Conservation (phyloP, 1,284 basidiomycete species). For the Moesziomyces sp. region DNA sequence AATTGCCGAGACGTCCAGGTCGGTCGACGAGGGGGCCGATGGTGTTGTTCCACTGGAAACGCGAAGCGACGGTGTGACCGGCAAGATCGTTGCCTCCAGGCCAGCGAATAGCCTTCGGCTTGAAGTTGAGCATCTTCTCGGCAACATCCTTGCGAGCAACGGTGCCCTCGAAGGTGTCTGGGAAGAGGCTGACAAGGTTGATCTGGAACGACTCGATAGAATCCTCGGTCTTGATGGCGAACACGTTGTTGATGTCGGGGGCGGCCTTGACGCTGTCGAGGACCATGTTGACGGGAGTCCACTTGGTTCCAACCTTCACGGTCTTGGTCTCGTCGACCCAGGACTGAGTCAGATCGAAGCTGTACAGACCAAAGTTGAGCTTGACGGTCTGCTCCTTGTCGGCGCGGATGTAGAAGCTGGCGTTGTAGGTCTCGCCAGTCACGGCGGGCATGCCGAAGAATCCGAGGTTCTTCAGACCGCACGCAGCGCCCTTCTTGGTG, state of each 20-base stretch:
- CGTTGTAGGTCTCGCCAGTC: conserved; percentile 33
- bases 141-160: conserved; percentile 72
- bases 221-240: conserved; percentile 40
- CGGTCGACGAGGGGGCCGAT: conserved; percentile 71
- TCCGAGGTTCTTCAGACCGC: conserved; percentile 51
- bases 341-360: conserved; percentile 12
- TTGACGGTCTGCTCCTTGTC: conserved; percentile 21
- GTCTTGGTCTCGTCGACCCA: background rate
- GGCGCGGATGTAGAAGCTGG: conserved; percentile 50
- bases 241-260: conserved; percentile 46
- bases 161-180: conserved; percentile 40
- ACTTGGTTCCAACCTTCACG: conserved; percentile 20
- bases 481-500: conserved; percentile 8
- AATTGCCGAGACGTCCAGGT: conserved; percentile 72
- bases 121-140: conserved; percentile 74
- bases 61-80: conserved; percentile 70
- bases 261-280: conserved; percentile 10
- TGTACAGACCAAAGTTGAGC: conserved; percentile 28
- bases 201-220: conserved; percentile 34
- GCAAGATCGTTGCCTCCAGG: conserved; percentile 76
- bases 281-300: conserved; percentile 29
- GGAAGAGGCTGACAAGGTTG: conserved; percentile 54
- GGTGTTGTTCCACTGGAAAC: conserved; percentile 79
- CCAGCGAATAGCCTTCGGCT: conserved; percentile 76
- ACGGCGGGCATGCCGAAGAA: conserved; percentile 54